Base-by-base conservation (phyloP, 2,329 filamentous ascomycete species). In the Colletotrichum eleusines region DNA sequence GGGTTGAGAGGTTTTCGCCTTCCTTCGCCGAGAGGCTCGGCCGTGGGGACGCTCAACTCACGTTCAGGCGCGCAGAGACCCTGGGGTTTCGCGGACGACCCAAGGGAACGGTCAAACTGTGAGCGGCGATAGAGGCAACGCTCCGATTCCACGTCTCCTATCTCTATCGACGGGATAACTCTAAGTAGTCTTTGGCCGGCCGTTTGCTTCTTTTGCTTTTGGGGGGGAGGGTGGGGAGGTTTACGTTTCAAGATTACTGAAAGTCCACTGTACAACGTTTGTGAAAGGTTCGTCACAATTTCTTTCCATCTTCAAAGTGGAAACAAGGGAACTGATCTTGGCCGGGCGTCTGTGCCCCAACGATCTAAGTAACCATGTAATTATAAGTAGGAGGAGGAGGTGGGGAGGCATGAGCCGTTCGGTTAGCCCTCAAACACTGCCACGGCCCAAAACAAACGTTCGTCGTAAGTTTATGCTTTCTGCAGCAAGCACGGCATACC, bases 321-420 rank as follows among this genome's bases (percentile, higher is more conserved):
- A n/a, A n/a, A 35, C 5, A n/a, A 35, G 20, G 31, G 48, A 51
- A 7, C 26, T 51, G 14, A 5, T 1, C 46, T 16, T 28, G 12
- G 23, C 14, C 26, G 46, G 26, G 6, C 26, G 26, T 28, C 48
- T 5, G 7, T 51, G 48, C 26, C 16, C 35, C n/a, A 46, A n/a
- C 26, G 23, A 5, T 18, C 18, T 18, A 14, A 31, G 38, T 31
- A 28, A 53, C 55, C 16, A 3, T 11, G 11, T 4, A 7, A 26
- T 26, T 16, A 14, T 16, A 28, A 42, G 40, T 40, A 40, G 16
- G 9, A 38, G 35, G 35, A 12, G 35, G 35, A 12, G 35, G 40
- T n/a, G 31, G 31, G 28, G 20, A 12, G 42, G 58, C 58, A 61
- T 61, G 58, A 61, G 50, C 44, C 14, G n/a, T 28, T 50, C 31